Evolutionary conservation across 495 filamentous ascomycete species (phyloP).

Genomic region (Hyaloscypha bicolor): DNA sequence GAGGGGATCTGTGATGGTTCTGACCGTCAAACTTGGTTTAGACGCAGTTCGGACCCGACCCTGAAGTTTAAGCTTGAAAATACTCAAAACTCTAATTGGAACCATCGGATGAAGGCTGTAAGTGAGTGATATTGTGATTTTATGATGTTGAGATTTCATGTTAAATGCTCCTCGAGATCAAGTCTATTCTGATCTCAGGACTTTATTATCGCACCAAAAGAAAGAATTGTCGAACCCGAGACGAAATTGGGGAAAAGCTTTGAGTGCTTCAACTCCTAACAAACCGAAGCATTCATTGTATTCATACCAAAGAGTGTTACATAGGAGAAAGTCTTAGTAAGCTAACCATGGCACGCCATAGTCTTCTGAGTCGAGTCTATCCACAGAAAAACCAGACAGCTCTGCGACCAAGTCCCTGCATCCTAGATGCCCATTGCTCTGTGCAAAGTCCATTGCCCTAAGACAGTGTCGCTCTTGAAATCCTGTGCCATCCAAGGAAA

Average conservation of each 20-base stretch:
- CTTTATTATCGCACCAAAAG: neutral
- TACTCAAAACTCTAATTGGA: too few species aligned
- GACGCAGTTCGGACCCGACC: too few species aligned
- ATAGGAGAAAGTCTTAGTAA: slow-evolving; percentile 8
- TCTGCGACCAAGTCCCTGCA: slow-evolving; percentile 27
- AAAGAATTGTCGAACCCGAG: slow-evolving; percentile 1
- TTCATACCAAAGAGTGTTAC: neutral
- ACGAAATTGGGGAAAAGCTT: neutral
- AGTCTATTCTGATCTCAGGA: neutral
- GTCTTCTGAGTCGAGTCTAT: slow-evolving; percentile 2
- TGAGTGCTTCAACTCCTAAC: neutral
- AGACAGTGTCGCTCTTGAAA: slow-evolving; percentile 7
- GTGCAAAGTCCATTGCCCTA: slow-evolving; percentile 26
- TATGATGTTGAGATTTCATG: neutral
- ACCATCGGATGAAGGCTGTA: neutral
- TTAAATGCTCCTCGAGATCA: neutral
- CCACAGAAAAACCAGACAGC: slow-evolving; percentile 10
- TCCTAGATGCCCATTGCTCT: slow-evolving; percentile 12
- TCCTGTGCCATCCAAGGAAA: slow-evolving; percentile 17
- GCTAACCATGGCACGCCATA: slow-evolving; percentile 10
- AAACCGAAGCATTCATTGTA: slow-evolving; percentile 7
- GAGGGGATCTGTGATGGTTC: too few species aligned
- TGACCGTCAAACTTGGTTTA: too few species aligned
- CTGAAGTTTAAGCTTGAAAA: too few species aligned
- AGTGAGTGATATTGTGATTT: neutral